Percentiles rank a stretch among this genome's conserved stretches.
Evolutionary conservation across 176 grass and related monocot species (phyloP).

Genomic region (Elymus sibiricus): DNA sequence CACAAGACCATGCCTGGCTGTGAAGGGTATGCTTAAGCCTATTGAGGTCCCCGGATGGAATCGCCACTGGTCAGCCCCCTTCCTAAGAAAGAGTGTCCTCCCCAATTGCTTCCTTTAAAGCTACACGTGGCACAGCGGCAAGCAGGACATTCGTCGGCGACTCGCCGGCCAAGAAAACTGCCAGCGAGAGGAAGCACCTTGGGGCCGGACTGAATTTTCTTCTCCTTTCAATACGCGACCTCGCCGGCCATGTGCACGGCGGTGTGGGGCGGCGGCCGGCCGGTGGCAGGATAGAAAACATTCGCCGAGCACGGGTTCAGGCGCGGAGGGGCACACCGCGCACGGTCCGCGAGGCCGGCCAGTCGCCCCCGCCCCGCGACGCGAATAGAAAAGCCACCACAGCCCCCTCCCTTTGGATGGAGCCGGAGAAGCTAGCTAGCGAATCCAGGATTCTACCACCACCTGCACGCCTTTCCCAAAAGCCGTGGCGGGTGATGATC

Average conservation of each 20-base stretch:
- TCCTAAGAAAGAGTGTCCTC: too few species aligned
- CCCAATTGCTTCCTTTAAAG: too few species aligned
- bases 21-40: too few species aligned
- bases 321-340: neutral
- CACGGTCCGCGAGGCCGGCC: slow-evolving; percentile 25
- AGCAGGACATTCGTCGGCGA: neutral
- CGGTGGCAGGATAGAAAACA: neutral
- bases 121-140: neutral
- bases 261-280: neutral
- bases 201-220: neutral
- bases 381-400: neutral
- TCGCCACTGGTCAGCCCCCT: too few species aligned
- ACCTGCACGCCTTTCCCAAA: slow-evolving; percentile 25
- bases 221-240: neutral
- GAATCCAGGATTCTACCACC: slow-evolving; percentile 19
- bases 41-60: too few species aligned
- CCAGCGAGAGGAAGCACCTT: neutral
- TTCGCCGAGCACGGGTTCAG: neutral
- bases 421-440: neutral
- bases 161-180: neutral
- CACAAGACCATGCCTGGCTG: too few species aligned
- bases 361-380: neutral
- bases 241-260: neutral
- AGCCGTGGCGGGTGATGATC: slow-evolving; percentile 32
- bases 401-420: neutral